Percentiles rank a stretch among this genome's conserved stretches.
Evolutionary conservation across 345 rosid species (phyloP).

Genomic region (Aurinia saxatilis): DNA sequence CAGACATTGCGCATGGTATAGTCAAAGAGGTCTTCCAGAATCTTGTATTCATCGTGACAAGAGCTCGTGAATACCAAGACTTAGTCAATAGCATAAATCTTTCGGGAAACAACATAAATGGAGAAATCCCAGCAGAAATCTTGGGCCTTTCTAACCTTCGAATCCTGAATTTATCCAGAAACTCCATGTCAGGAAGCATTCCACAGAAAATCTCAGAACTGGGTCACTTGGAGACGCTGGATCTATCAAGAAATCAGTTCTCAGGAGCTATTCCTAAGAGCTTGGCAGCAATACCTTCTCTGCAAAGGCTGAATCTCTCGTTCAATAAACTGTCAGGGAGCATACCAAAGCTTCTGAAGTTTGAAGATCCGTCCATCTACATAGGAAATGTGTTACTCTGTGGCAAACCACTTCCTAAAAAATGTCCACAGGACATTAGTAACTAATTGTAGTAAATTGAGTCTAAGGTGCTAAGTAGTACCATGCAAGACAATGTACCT

Average conservation of each 20-base stretch:
- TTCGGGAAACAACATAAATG: constrained; percentile 36
- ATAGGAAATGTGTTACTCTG: constrained; percentile 40
- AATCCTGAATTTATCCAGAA: constrained; percentile 34
- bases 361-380: constrained; percentile 37
- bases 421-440: constrained; percentile 26
- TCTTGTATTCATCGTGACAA: constrained; percentile 28
- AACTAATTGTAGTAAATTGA: constrained; percentile 2
- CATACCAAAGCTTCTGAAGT: constrained; percentile 35
- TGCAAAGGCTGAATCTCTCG: constrained; percentile 39
- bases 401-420: constrained; percentile 39
- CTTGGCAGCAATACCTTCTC: constrained; percentile 29
- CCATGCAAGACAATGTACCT: constrained; percentile 1
- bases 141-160: constrained; percentile 23
- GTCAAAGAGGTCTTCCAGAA: constrained; percentile 28
- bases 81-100: constrained; percentile 30
- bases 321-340: constrained; percentile 41
- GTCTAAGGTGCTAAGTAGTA: neutral
- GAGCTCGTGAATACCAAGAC: constrained; percentile 29
- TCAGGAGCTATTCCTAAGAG: constrained; percentile 43
- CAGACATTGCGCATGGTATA: constrained; percentile 21
- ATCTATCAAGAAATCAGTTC: constrained; percentile 38
- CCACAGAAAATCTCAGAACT: constrained; percentile 24
- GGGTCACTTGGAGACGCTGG: constrained; percentile 28
- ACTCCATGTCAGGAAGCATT: constrained; percentile 26
- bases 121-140: constrained; percentile 31